Base-by-base conservation (phyloP, 2,329 filamentous ascomycete species). In the Ophiostoma novo-ulmi region DNA sequence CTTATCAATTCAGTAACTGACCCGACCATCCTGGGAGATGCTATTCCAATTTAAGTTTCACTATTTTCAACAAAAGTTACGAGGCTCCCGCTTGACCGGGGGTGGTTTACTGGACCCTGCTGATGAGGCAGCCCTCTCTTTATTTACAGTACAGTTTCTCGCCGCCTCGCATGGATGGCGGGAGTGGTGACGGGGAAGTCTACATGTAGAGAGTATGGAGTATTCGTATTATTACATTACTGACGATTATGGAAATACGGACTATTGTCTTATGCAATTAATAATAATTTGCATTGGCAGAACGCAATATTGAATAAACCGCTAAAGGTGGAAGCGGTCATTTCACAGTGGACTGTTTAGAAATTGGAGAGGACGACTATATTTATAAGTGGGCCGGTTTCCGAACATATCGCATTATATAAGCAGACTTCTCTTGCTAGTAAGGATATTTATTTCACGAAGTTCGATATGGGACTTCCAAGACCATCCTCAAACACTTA, bases 11-110 rank as follows among this genome's bases (percentile, higher is more conserved):
- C n/a, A 26, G 52, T 58, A 58, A 58, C 52, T 58, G 52, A 26
- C 52, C 52, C 26, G 52, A 26, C 52, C 52, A 58, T 22, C 44
- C 44, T 48, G 20, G 14, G 8, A 26, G 52, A 31, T 58, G 22
- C 58, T 63, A n/a, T 55, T 26, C n/a, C 58, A 63, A 36, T 36
- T 63, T 63, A 1, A 58, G 13, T 31, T 31, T 61, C 10, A 26
- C 55, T 63, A 13, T 63, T 63, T 7, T 2, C 11, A 22, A 31
- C 6, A 13, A 36, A 64, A 38, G 35, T 39, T 65, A 65, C 63
- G 63, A 65, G 63, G 63, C 63, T 65, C 63, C 63, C 63, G 63
- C 63, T 65, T 65, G 31, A 36, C 63, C 35, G n/a, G 63, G 63
- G 63, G 8, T 64, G 61, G 61, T 64, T 64, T 38, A 17, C 31